These are phyloP conservation scores for Clausena lansium DNA, from an alignment of 345 rosid species.

Conservation along the genomic window DNA sequence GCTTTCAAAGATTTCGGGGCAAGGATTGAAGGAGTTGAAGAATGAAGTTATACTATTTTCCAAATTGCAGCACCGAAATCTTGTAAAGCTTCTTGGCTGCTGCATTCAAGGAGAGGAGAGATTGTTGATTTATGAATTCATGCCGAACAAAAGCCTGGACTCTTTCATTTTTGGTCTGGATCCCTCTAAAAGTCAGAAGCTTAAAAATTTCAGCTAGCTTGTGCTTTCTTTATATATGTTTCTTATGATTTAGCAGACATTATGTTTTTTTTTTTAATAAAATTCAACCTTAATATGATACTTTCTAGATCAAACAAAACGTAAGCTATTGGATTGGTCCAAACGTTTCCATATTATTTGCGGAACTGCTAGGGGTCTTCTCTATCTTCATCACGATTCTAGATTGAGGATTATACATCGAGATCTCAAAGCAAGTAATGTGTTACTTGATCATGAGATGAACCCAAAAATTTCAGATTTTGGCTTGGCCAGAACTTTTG, in stretches of 20 bases:
- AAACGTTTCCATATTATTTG: slow-evolving; percentile 33
- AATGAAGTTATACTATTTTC: slow-evolving; percentile 44
- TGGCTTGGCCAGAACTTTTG: slow-evolving; percentile 31
- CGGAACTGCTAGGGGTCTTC: slow-evolving; percentile 41
- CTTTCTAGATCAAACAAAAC: slow-evolving; percentile 25
- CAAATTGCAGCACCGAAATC: slow-evolving; percentile 53
- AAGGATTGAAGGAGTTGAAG: slow-evolving; percentile 46
- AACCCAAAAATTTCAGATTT: slow-evolving; percentile 41
- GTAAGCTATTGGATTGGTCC: slow-evolving; percentile 32
- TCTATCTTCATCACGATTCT: slow-evolving; percentile 46
- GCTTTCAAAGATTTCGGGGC: slow-evolving; percentile 40
- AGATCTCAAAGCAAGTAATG: slow-evolving; percentile 43
- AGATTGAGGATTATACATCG: slow-evolving; percentile 40
- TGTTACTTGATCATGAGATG: slow-evolving; percentile 37
- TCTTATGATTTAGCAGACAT: not conserved
- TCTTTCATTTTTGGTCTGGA: slow-evolving; percentile 27
- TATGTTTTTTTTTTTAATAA: not conserved
- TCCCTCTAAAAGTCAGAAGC: slow-evolving; percentile 19
- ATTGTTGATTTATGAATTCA: slow-evolving; percentile 34
- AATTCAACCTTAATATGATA: not conserved
- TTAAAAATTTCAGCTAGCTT: slow-evolving; percentile 18
- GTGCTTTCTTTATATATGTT: not conserved
- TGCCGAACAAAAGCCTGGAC: slow-evolving; percentile 33
- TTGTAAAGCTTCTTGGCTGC: slow-evolving; percentile 43
- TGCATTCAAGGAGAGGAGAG: slow-evolving; percentile 34